Evolutionary conservation across 805 yeast species (phyloP).

Genomic region (Lipomyces spencermartinsiae): DNA sequence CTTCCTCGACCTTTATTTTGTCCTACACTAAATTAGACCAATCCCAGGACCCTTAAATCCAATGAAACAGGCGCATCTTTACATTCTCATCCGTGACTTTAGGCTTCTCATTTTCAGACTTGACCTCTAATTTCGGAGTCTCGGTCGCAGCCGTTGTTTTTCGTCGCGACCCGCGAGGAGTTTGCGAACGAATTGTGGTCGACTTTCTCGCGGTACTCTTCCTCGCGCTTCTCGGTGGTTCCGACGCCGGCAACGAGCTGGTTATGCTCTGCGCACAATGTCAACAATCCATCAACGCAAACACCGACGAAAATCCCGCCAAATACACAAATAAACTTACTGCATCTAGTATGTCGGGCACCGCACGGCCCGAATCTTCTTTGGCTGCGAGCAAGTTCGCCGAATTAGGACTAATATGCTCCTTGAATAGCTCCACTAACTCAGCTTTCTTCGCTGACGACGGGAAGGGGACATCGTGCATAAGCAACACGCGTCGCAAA

Average conservation of each 20-base stretch:
- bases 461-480: constrained; percentile 66
- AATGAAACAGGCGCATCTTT: not conserved
- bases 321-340: constrained; percentile 11
- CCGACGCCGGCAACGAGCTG: not conserved
- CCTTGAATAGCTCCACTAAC: constrained; percentile 57
- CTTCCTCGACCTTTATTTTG: not conserved
- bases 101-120: not conserved
- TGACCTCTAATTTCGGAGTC: not conserved
- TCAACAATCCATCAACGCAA: not conserved
- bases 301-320: not conserved
- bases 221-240: not conserved
- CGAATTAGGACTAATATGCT: constrained; percentile 58
- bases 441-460: constrained; percentile 72
- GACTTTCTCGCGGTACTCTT: constrained; percentile 2
- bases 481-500: constrained; percentile 67
- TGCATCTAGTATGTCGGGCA: constrained; percentile 52
- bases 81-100: not conserved
- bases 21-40: constrained; percentile 2
- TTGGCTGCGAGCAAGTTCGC: constrained; percentile 48
- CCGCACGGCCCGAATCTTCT: constrained; percentile 45
- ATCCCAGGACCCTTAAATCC: not conserved
- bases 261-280: not conserved
- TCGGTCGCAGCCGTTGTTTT: not conserved
- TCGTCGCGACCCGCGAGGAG: not conserved
- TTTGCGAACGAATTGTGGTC: not conserved